phyloP scores from a whole-genome alignment of 257 asterid species.

The Anisodus tanguticus region DNA sequence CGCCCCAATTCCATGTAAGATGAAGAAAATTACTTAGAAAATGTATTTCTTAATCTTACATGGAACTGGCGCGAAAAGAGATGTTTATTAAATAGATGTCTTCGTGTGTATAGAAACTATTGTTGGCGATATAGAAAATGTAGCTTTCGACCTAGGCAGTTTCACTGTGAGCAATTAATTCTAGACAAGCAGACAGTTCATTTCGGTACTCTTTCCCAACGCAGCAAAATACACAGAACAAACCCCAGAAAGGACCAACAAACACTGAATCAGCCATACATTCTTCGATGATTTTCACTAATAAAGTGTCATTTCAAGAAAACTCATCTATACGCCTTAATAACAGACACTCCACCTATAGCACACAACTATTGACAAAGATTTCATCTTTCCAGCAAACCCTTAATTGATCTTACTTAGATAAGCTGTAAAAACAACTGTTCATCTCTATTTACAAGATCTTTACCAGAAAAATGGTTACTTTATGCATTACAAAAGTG shows the following conservation, averaged over 20 bases:
- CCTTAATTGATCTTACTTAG: neutral
- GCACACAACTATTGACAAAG: neutral
- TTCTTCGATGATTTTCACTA: neutral
- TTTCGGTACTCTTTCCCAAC: slow-evolving; percentile 9
- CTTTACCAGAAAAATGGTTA: neutral
- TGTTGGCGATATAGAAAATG: too few species aligned
- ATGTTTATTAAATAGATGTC: too few species aligned
- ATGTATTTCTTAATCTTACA: too few species aligned
- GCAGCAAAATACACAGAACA: slow-evolving; percentile 15
- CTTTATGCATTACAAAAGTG: neutral
- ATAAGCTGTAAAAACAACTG: too few species aligned
- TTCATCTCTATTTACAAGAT: neutral
- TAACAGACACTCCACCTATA: neutral
- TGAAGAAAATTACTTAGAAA: neutral
- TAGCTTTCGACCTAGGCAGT: neutral
- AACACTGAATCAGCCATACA: slow-evolving; percentile 9
- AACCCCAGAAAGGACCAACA: neutral
- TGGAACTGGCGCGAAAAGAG: too few species aligned
- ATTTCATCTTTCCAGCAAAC: neutral
- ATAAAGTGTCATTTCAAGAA: neutral
- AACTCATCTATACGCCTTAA: neutral
- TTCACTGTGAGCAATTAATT: neutral
- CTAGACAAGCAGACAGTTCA: neutral
- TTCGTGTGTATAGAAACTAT: too few species aligned
- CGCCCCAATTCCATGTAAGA: neutral